These are phyloP conservation scores for Pseudocercospora cruenta DNA, from an alignment of 2,329 filamentous ascomycete genomes.

Conservation along the genomic window DNA sequence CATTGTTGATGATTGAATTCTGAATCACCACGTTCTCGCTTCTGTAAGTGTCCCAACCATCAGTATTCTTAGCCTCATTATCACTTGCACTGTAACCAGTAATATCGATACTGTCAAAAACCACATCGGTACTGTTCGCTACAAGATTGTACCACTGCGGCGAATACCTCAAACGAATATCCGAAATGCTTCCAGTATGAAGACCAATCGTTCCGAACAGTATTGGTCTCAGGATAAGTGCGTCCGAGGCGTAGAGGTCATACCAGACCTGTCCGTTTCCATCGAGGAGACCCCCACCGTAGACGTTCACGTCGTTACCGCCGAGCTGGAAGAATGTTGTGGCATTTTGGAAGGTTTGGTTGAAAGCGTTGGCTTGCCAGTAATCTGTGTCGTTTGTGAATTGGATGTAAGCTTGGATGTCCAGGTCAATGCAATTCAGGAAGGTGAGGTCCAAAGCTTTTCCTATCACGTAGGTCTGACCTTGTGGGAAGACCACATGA, in stretches of 20 bases:
- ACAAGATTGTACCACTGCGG: conserved; percentile 68
- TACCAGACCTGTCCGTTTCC: conserved; percentile 70
- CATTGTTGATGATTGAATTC: conserved; percentile 66
- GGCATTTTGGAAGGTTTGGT: conserved; percentile 67
- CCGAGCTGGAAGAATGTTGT: conserved; percentile 70
- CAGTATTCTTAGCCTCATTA: conserved; percentile 65
- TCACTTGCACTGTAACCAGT: conserved; percentile 56
- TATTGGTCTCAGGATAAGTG: conserved; percentile 62
- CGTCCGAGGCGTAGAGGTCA: conserved; percentile 61
- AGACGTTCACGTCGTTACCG: conserved; percentile 68
- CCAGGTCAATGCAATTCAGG: conserved; percentile 66
- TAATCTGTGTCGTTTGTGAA: conserved; percentile 71
- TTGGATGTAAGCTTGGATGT: conserved; percentile 62
- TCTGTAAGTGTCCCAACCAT: conserved; percentile 49
- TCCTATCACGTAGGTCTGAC: conserved; percentile 63
- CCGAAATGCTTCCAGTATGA: conserved; percentile 60
- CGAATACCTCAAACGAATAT: conserved; percentile 64
- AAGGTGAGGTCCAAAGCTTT: conserved; percentile 69
- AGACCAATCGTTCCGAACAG: conserved; percentile 62
- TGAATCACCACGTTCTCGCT: conserved; percentile 67
- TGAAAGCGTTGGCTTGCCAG: conserved; percentile 68
- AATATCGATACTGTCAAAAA: conserved; percentile 67
- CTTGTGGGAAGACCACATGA: conserved; percentile 61
- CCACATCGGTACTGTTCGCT: conserved; percentile 66
- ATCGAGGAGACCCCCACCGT: conserved; percentile 65